These are phyloP conservation scores for Sporopachydermia lactativora DNA, from an alignment of 805 yeast genomes.

Conservation along the genomic window DNA sequence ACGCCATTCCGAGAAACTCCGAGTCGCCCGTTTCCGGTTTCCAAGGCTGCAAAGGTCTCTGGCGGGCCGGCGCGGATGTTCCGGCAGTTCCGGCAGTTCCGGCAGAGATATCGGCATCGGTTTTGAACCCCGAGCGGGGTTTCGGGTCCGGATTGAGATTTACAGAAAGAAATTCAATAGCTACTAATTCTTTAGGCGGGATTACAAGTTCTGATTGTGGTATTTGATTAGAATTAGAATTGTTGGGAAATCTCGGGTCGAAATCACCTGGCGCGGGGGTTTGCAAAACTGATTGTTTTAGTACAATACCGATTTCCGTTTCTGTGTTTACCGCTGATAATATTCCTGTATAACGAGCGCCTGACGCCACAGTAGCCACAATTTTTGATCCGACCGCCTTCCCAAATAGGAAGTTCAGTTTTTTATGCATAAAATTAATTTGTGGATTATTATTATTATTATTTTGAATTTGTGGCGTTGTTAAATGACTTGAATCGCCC, in stretches of 20 bases:
- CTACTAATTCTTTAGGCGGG: conserved; percentile 35
- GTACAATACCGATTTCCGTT: conserved; percentile 40
- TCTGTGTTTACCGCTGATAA: conserved; percentile 30
- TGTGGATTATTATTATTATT: too few species aligned
- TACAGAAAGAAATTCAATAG: conserved; percentile 29
- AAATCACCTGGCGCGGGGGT: conserved; percentile 22
- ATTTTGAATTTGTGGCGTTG: too few species aligned
- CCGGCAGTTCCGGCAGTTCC: conserved; percentile 20
- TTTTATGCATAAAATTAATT: conserved; percentile 34
- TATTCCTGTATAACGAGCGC: conserved; percentile 44
- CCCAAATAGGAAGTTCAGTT: conserved; percentile 38
- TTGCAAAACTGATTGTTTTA: conserved; percentile 34
- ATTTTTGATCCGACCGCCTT: conserved; percentile 47
- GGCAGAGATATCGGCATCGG: conserved; percentile 75
- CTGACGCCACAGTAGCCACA: conserved; percentile 46
- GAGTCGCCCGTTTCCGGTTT: conserved; percentile 44
- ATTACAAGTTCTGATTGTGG: conserved; percentile 28
- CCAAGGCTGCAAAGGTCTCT: conserved; percentile 78
- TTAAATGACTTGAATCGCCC: too few species aligned
- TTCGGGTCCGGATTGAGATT: conserved; percentile 18
- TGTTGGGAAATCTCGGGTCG: too few species aligned
- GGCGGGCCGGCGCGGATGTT: too few species aligned
- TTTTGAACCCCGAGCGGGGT: conserved; percentile 37
- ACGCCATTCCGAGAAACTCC: conserved; percentile 6
- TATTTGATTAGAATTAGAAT: conserved; percentile 21